Conservation (phyloP, 371 early-diverging fungal genomes). For the Sporodiniella umbellata region DNA sequence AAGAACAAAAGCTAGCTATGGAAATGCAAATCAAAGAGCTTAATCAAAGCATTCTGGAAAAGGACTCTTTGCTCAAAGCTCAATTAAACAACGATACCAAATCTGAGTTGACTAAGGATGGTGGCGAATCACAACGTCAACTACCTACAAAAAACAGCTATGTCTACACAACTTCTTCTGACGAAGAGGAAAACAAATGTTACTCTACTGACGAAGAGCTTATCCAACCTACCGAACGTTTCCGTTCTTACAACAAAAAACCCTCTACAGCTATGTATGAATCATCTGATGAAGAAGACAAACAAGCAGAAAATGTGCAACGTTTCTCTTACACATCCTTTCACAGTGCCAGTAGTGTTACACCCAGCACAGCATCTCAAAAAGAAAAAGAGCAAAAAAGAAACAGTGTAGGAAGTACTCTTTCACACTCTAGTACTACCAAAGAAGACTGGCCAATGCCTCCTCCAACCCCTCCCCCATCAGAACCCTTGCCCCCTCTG, state of each 20-base stretch:
- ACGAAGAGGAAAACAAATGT: not conserved
- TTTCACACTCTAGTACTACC: not conserved
- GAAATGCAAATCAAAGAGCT: slow-evolving; percentile 19
- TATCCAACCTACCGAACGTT: not conserved
- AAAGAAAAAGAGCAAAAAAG: not conserved
- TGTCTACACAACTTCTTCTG: not conserved
- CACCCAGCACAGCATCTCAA: not conserved
- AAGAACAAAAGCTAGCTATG: slow-evolving; percentile 11
- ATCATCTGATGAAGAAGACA: not conserved
- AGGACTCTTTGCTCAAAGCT: too few relatives aligned
- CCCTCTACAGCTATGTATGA: not conserved
- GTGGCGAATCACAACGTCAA: not conserved
- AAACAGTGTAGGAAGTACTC: slow-evolving; percentile 2
- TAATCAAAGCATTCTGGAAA: slow-evolving; percentile 18
- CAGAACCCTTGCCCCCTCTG: slow-evolving; percentile 30
- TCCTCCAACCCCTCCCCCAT: slow-evolving; percentile 32
- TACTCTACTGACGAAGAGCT: not conserved
- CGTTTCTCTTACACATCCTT: not conserved
- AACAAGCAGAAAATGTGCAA: not conserved
- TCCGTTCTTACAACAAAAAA: not conserved
- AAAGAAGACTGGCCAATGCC: slow-evolving; percentile 26
- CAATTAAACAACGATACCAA: not conserved
- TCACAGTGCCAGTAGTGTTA: not conserved
- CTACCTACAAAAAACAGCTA: not conserved
- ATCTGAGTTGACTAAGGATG: not conserved